Evolutionary conservation across 805 yeast species (phyloP).

Genomic region (Sugiyamaella valdiviana): DNA sequence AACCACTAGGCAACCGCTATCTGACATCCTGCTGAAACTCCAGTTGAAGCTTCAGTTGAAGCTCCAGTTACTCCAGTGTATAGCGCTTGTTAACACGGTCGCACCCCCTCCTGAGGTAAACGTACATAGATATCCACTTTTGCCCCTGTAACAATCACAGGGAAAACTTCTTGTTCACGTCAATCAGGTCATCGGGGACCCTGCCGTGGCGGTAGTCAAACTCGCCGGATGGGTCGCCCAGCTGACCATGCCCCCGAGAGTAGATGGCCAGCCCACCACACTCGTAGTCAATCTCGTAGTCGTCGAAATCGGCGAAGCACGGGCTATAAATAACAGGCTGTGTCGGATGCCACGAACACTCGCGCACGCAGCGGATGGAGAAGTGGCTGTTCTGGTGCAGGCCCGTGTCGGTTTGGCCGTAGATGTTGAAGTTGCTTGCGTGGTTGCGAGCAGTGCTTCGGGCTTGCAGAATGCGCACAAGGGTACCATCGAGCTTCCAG

Average conservation of each 20-base stretch:
- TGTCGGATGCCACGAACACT: conserved; percentile 27
- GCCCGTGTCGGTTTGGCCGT: not conserved
- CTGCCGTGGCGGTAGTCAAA: not conserved
- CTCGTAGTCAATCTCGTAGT: not conserved
- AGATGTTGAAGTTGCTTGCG: not conserved
- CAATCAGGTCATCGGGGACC: not conserved
- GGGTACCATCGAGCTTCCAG: conserved; percentile 28
- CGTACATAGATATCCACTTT: too few species aligned
- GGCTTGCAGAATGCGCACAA: conserved; percentile 15
- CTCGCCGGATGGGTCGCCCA: not conserved
- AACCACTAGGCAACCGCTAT: too few species aligned
- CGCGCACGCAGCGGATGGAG: conserved; percentile 21
- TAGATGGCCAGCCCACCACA: conserved; percentile 3
- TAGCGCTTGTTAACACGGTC: not conserved
- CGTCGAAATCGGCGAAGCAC: conserved; percentile 3
- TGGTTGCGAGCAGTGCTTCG: conserved; percentile 5
- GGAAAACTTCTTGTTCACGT: too few species aligned
- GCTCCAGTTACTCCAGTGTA: too few species aligned
- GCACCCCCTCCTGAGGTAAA: too few species aligned
- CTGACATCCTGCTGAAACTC: too few species aligned
- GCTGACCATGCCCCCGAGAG: not conserved
- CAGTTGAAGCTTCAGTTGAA: too few species aligned
- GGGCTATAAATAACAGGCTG: conserved; percentile 21
- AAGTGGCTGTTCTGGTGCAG: not conserved
- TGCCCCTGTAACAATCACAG: too few species aligned